Evolutionary conservation across 805 yeast species (phyloP), one percentile per base, ranked within the genome.

Genomic region (Candida odintsovae): DNA sequence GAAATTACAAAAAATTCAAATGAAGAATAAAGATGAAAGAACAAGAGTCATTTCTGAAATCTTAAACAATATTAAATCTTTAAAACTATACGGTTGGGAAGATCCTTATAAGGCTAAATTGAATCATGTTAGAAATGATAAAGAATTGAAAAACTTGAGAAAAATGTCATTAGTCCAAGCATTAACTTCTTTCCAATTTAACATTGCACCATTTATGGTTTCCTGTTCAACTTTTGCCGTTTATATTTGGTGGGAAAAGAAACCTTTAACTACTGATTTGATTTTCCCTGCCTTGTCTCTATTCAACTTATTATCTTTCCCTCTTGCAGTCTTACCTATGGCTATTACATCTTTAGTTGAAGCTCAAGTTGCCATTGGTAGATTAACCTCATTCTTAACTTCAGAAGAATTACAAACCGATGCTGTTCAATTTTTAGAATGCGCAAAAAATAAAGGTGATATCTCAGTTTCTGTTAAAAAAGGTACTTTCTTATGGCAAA

Each of bases 1-100:
- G 66, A 71, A 64, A 11, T 71, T 89, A 50, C 97, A 90, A 66
- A 86, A 85, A 62, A 65, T 73, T 7, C 97, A 90, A 67, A 94
- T 94, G 98, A 77, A 77, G 53, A 78, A 78, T 59, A 92, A 94
- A 65, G 99, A 94, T 68, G 86, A 84, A 63, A 82, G 99, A 71
- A 86, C 97, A 11, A 81, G 97, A 55, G 71, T 90, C 39, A 85
- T 89, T 46, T 82, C 88, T 50, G 97, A 92, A 63, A 86, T 92
- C 46, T 73, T 92, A 63, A 88, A 87, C 64, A 92, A 90, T 60
- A 88, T 94, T 64, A 92, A 90, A 69, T 88, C 97, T 12, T 73
- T 94, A 63, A 94, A 94, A 64, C 74, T 95, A 42, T 94, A 94
- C 61, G 95, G 95, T 3, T 94, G 99, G 99, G 99, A 94, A 68